Conservation (phyloP, 2,329 filamentous ascomycete genomes). For the Curvularia verruculosa region DNA sequence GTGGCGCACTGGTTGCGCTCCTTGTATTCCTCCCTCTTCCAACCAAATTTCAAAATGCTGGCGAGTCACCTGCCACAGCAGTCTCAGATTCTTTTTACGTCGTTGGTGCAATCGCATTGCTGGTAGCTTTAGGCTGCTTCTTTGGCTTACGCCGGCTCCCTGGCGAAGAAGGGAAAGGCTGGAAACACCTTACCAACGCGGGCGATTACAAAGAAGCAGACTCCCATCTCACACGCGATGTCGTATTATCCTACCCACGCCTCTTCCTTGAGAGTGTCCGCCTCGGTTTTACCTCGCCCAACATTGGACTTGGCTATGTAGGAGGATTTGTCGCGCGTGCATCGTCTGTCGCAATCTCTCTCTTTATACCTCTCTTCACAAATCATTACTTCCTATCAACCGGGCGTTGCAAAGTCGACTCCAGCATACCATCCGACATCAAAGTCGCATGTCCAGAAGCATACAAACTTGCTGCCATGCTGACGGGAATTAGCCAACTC, state of each 20-base stretch:
- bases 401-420: slow-evolving; percentile 71
- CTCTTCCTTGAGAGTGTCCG: slow-evolving; percentile 51
- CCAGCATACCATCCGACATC: slow-evolving; percentile 62
- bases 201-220: slow-evolving; percentile 31
- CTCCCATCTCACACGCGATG: slow-evolving; percentile 54
- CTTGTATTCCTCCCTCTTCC: slow-evolving; percentile 85
- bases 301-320: slow-evolving; percentile 86
- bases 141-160: slow-evolving; percentile 72
- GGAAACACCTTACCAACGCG: slow-evolving; percentile 52
- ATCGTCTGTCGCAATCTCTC: slow-evolving; percentile 90
- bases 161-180: slow-evolving; percentile 80
- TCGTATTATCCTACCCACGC: slow-evolving; percentile 62
- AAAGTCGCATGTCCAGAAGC: slow-evolving; percentile 85
- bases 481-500: slow-evolving; percentile 89
- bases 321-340: slow-evolving; percentile 94
- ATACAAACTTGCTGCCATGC: slow-evolving; percentile 83
- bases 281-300: slow-evolving; percentile 74
- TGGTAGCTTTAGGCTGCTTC: slow-evolving; percentile 76
- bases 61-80: slow-evolving; percentile 74
- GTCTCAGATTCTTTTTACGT: slow-evolving; percentile 87
- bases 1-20: slow-evolving; percentile 85
- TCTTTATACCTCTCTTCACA: slow-evolving; percentile 92
- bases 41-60: slow-evolving; percentile 74
- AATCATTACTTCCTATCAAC: slow-evolving; percentile 87
- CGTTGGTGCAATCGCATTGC: slow-evolving; percentile 73